Base-by-base conservation (phyloP, 2,329 filamentous ascomycete species). In the Cadophora sp. region DNA sequence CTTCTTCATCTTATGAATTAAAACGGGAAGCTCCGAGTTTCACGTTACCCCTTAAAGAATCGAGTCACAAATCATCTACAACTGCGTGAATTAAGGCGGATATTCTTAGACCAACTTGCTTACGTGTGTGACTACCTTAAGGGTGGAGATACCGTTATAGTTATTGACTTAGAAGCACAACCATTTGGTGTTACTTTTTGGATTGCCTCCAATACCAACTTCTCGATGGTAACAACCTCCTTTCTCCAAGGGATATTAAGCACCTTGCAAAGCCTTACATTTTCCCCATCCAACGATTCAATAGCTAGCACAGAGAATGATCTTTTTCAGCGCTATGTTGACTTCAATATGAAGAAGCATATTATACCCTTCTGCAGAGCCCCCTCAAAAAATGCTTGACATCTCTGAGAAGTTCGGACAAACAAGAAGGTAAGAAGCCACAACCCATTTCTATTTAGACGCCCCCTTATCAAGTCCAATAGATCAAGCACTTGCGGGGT, bases 121-220 rank as follows among this genome's bases (percentile, higher is more conserved):
- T 68, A 70, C 30, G 20, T 70, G n/a, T 70, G 68, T 59, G 65
- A 68, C 62, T 30, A 56, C 45, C 4, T 48, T 14, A 70, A 65
- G 41, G 68, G 66, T 3, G 68, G 66, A 18, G 60, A 62, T n/a
- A 70, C 66, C 4, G 68, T 70, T 24, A 69, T 62, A 45, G 68
- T 66, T 16, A 64, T 69, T 20, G 68, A 61, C 48, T 62, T 70
- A n/a, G 56, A 70, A 62, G 41, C 41, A 20, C 48, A 33, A 11
- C 50, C 36, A 33, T 48, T n/a, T 18, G 50, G 62, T 45, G 45
- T 67, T 64, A 65, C 53, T 14, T 67, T 65, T 39, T 65, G 68
- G 65, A 20, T 69, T 7, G 62, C 67, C 56, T 67, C 36, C 43
- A 69, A 69, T 47, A 51, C 5, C 30, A 50, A 47, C 27, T 30